Base-by-base conservation (phyloP, 1,284 basidiomycete species). In the Prillingera fragicola region DNA sequence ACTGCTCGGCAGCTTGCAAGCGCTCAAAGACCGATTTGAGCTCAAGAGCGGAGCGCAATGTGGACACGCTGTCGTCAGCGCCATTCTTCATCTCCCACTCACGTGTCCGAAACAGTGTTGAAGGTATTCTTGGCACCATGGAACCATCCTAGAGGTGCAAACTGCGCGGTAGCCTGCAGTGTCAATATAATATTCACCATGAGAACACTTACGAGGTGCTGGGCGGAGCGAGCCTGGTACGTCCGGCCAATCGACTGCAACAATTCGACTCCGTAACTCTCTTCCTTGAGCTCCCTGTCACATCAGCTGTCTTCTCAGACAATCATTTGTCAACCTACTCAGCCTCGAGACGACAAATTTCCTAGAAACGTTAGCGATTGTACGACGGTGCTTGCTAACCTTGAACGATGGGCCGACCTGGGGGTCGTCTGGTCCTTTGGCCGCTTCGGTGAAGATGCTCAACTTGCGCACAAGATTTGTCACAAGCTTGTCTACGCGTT, bases 11-110 rank as follows among this genome's bases (percentile, higher is more conserved):
- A 0, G 82, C 83, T 69, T 94, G 87, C 43, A 99, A 84, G 66
- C 91, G 89, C 60, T 98, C 91, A 55, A 98, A 99, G 1, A 97
- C 89, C 25, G 78, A 77, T 71, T 97, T 97, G 48, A 99, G 80
- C 64, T 95, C 91, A 49, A 95, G 83, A 0, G 91, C 91, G 23
- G 63, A 57, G 18, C 59, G 56, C 4, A 65, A 43, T 10, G 62
- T 67, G 3, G 88, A 91, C 9, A 96, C 87, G 9, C 87, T 90
- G 49, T 26, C 32, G 33, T 22, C 21, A 41, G 44, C n/a, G n/a
- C 6, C 3, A 13, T n/a, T n/a, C n/a, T 1, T 9, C 13, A 9
- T 28, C 33, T 27, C 17, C 26, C 10, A 77, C 85, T 60, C 54
- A 89, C 86, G 88, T 92, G 73, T 91, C 89, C 60, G 85, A 85